Evolutionary conservation across 495 filamentous ascomycete genomes (phyloP), one percentile per base, ranked within the genome.

Genomic region (Rhypophila decipiens): DNA sequence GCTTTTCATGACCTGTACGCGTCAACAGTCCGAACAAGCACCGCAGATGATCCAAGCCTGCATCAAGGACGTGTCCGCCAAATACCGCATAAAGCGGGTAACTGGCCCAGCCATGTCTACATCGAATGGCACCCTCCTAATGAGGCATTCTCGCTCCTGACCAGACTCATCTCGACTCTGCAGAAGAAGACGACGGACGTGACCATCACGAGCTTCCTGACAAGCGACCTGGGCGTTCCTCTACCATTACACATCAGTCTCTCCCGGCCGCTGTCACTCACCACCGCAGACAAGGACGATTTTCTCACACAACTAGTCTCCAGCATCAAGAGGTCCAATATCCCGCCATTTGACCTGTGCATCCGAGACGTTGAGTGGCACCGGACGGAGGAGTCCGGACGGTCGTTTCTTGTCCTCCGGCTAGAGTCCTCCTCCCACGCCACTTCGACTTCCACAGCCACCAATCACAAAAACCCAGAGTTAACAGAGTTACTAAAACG

Each of bases 101-200:
- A 87, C 67, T 98, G 93, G 93, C 87, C 93, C 2, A 89, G 82
- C 15, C 90, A 96, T 64, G 56, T 96, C 18, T 98, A 94, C 64
- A 72, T 97, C 46, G 91, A 97, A 72, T 98, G 91, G 88, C 76
- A 81, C 67, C 86, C 90, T 19, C 68, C 73, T 0, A 65, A 75
- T 42, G 51, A 66, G 44, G 78, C 88, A 51, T 74, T 80, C 39
- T 53, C 56, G 5, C 53, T 70, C 5, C 69, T 95, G 46, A 53
- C 68, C 39, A 44, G 65, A 4, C 59, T 88, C n/a, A 67, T 87
- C 39, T 40, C 61, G 4, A 54, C 51, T 27, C 61, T 71, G 8
- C 65, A 71, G 47, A 24, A 47, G 17, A 34, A 18, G 10, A 22
- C 12, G 29, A 10, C 1, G 4, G 9, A 11, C 11, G 20, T 36